Percentiles rank a stretch among this genome's conserved stretches.
Conservation (phyloP, 1,139 yeast genomes). For the Yamadazyma diddensiae region DNA sequence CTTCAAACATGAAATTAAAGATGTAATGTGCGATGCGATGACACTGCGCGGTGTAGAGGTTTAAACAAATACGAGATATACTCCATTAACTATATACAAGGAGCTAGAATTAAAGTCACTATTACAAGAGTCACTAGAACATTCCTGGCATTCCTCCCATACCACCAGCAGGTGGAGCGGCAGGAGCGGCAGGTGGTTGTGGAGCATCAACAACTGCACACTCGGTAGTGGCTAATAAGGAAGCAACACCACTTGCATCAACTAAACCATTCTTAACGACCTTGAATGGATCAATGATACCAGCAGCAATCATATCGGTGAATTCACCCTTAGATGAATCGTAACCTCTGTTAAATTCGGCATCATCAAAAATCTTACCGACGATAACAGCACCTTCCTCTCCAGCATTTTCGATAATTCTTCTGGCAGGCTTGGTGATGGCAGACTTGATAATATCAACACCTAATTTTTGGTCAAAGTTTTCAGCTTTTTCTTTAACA, state of each 20-base stretch:
- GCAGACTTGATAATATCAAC: slow-evolving; percentile 95
- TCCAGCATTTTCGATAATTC: slow-evolving; percentile 97
- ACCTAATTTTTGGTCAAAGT: slow-evolving; percentile 98
- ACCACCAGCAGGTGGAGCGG: slow-evolving; percentile 58
- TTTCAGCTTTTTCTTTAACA: slow-evolving; percentile 64
- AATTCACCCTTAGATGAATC: slow-evolving; percentile 92
- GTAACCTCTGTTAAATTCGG: slow-evolving; percentile 87
- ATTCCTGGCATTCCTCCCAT: slow-evolving; percentile 44
- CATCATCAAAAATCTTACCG: slow-evolving; percentile 88
- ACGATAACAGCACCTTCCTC: slow-evolving; percentile 98
- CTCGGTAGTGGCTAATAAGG: slow-evolving; percentile 96
- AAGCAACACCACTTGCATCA: slow-evolving; percentile 98
- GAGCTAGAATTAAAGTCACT: slow-evolving; percentile 4
- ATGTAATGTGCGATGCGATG: not conserved
- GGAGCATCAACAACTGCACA: slow-evolving; percentile 98
- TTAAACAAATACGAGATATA: not conserved
- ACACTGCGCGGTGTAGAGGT: not conserved
- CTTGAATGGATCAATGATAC: slow-evolving; percentile 99
- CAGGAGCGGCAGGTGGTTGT: slow-evolving; percentile 74
- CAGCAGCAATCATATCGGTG: slow-evolving; percentile 95
- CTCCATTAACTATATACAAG: slow-evolving; percentile 11
- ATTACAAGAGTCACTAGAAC: slow-evolving; percentile 14
- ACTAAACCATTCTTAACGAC: slow-evolving; percentile 96
- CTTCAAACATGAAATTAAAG: slow-evolving; percentile 4
- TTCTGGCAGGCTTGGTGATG: slow-evolving; percentile 94